These are phyloP conservation scores for Fomitopsis betulina DNA, from an alignment of 1,284 basidiomycete species.

Conservation along the genomic window DNA sequence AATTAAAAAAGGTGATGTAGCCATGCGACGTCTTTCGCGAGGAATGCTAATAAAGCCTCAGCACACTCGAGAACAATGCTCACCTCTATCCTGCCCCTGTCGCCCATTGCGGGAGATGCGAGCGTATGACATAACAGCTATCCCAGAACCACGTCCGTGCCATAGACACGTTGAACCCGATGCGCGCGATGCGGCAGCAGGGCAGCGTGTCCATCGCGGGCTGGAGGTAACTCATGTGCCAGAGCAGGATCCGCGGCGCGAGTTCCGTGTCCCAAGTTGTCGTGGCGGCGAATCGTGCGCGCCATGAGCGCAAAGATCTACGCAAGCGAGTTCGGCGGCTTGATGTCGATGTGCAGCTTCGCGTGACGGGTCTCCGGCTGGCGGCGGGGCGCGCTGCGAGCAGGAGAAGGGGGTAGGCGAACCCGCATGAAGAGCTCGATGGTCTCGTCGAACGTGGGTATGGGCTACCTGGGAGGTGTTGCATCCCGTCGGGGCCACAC, in stretches of 20 bases:
- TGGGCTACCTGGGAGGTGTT: slow-evolving; percentile 75
- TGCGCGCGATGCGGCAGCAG: slow-evolving; percentile 82
- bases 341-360: slow-evolving; percentile 91
- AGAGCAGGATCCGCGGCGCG: slow-evolving; percentile 86
- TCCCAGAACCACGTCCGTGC: slow-evolving; percentile 91
- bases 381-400: not conserved
- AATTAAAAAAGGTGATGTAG: not conserved
- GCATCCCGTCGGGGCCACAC: slow-evolving; percentile 73
- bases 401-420: slow-evolving; percentile 12
- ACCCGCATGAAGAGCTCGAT: slow-evolving; percentile 79
- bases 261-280: slow-evolving; percentile 77
- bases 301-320: slow-evolving; percentile 89
- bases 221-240: slow-evolving; percentile 89
- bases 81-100: slow-evolving; percentile 65
- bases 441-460: slow-evolving; percentile 86
- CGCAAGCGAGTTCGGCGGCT: slow-evolving; percentile 88
- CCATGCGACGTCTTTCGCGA: too few relatives aligned
- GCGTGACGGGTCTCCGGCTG: slow-evolving; percentile 84
- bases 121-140: slow-evolving; percentile 83
- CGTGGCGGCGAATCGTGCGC: slow-evolving; percentile 62
- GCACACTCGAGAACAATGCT: slow-evolving; percentile 24
- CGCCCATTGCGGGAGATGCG: slow-evolving; percentile 74
- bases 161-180: slow-evolving; percentile 65
- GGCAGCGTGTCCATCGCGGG: slow-evolving; percentile 76
- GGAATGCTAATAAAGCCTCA: too few relatives aligned